These are phyloP conservation scores for Penicillium ochrochloron DNA, from an alignment of 495 filamentous ascomycete genomes.

Conservation along the genomic window DNA sequence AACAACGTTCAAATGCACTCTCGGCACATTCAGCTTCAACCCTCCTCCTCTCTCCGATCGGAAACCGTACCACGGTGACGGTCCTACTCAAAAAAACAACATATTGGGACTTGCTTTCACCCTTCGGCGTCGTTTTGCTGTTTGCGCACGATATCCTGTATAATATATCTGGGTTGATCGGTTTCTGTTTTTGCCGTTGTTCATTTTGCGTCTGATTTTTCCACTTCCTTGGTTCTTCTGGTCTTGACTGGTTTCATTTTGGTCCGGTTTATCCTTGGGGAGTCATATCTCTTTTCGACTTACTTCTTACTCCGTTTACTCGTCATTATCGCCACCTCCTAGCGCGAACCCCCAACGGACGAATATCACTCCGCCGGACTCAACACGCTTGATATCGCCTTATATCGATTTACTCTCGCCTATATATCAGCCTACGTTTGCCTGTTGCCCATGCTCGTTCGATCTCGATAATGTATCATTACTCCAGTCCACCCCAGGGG, in stretches of 20 bases:
- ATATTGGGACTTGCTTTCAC: constrained; percentile 23
- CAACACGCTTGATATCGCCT: neutral
- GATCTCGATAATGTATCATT: constrained; percentile 60
- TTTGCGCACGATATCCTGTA: constrained; percentile 56
- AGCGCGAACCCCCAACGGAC: neutral
- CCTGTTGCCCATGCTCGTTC: constrained; percentile 37
- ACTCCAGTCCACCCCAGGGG: constrained; percentile 52
- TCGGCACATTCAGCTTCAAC: constrained; percentile 44
- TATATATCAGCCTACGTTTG: constrained; percentile 11
- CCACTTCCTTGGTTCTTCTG: constrained; percentile 13
- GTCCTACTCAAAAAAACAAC: constrained; percentile 35
- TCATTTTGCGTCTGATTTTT: constrained; percentile 28
- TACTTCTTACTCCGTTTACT: neutral
- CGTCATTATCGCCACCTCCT: constrained; percentile 10
- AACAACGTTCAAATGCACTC: constrained; percentile 57
- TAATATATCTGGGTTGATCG: constrained; percentile 48
- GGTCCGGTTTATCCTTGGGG: constrained; percentile 8
- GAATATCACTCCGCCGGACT: neutral
- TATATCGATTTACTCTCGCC: constrained; percentile 2
- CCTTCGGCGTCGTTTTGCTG: constrained; percentile 47
- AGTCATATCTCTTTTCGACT: neutral
- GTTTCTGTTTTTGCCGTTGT: constrained; percentile 25
- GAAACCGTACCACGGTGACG: constrained; percentile 54
- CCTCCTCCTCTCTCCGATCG: constrained; percentile 52
- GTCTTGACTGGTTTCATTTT: constrained; percentile 6